Conservation (phyloP, 1,284 basidiomycete species). For the Malassezia dermatis region DNA sequence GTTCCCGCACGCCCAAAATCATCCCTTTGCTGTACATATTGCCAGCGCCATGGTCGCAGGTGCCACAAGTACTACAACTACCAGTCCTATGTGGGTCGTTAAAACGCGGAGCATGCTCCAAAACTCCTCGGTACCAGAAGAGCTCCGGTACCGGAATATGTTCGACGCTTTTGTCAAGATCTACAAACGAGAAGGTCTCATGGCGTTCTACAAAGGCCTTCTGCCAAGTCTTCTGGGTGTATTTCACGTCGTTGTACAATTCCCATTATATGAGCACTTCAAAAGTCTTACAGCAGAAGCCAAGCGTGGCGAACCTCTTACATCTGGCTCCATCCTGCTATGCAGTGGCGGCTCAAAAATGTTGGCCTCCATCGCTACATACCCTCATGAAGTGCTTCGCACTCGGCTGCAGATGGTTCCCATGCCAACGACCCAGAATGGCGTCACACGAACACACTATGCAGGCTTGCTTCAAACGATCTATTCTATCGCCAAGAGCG, state of each 20-base stretch:
- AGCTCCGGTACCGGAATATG: slow-evolving; percentile 32
- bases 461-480: slow-evolving; percentile 31
- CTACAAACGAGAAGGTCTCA: slow-evolving; percentile 29
- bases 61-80: slow-evolving; percentile 36
- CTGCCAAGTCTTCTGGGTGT: slow-evolving; percentile 41
- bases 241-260: slow-evolving; percentile 43
- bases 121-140: slow-evolving; percentile 11
- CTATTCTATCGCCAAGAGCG: slow-evolving; percentile 25
- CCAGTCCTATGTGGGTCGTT: slow-evolving; percentile 44
- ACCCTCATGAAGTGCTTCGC: slow-evolving; percentile 45
- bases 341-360: slow-evolving; percentile 45
- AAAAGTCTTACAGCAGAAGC: slow-evolving; percentile 20
- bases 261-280: slow-evolving; percentile 44
- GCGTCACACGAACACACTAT: slow-evolving; percentile 16
- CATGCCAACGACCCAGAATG: slow-evolving; percentile 4
- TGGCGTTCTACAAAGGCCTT: slow-evolving; percentile 43
- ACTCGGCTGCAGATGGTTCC: slow-evolving; percentile 40
- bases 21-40: slow-evolving; percentile 38
- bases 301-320: slow-evolving; percentile 15
- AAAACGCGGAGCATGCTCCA: slow-evolving; percentile 45
- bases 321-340: slow-evolving; percentile 25
- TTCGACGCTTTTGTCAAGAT: slow-evolving; percentile 42
- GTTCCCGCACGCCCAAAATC: background rate
- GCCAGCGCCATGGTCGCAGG: slow-evolving; percentile 41
- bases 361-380: slow-evolving; percentile 43